These are phyloP conservation scores for Ophioceras dolichostomum DNA, from an alignment of 2,329 filamentous ascomycete species.

Conservation along the genomic window DNA sequence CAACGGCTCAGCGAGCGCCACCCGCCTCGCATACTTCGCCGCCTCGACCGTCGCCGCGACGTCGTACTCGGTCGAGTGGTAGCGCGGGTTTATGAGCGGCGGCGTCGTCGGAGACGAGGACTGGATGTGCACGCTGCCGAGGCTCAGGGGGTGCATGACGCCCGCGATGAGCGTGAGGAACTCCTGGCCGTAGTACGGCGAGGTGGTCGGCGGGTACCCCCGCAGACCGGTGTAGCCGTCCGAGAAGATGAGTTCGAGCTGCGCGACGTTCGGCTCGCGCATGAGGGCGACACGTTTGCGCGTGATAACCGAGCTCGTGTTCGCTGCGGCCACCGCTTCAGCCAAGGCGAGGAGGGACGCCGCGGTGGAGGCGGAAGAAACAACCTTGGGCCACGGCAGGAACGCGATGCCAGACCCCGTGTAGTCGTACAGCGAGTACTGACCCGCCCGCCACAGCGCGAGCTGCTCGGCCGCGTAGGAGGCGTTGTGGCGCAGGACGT, in stretches of 20 bases:
- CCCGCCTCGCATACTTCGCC: slow-evolving; percentile 17
- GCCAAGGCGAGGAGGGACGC: neutral
- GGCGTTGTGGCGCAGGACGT: neutral
- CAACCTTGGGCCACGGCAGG: neutral
- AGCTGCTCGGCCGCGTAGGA: neutral
- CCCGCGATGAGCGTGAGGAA: slow-evolving; percentile 17
- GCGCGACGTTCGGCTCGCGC: slow-evolving; percentile 23
- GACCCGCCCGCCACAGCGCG: neutral
- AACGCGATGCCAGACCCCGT: neutral
- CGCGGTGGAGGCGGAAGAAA: neutral
- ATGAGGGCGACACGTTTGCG: slow-evolving; percentile 10
- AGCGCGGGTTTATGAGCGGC: slow-evolving; percentile 18
- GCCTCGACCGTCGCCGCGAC: slow-evolving; percentile 10
- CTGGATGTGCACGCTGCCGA: slow-evolving; percentile 20
- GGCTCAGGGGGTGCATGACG: slow-evolving; percentile 17
- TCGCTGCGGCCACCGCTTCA: neutral
- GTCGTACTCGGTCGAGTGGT: slow-evolving; percentile 16
- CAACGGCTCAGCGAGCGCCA: slow-evolving; percentile 19
- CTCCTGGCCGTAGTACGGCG: slow-evolving; percentile 9
- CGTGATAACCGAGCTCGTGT: neutral
- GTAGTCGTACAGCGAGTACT: neutral
- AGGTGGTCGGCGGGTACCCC: neutral
- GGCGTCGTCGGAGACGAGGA: slow-evolving; percentile 21
- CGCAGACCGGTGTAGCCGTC: neutral
- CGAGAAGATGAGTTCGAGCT: slow-evolving; percentile 21